Evolutionary conservation across 768 basidiomycete species (phyloP), one percentile per base, ranked within the genome.

Genomic region (Harrya chromipes): DNA sequence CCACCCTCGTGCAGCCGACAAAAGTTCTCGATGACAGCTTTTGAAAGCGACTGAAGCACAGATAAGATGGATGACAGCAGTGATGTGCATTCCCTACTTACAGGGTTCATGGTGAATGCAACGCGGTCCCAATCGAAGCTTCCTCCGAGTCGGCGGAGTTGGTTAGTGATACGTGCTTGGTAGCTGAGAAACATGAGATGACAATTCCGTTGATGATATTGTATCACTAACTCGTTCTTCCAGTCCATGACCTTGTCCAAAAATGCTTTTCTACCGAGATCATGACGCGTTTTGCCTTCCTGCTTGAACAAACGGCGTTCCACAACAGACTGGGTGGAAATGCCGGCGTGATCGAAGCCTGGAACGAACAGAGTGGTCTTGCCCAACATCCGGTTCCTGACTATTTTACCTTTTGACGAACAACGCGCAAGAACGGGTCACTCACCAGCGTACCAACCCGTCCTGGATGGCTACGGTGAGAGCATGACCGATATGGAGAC

Each of bases 301-400:
- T 80, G 68, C 71, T 95, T 99, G 74, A 81, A 87, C 29, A 98
- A 63, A 16, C 94, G 80, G 67, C 92, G 93, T 68, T 98, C 97
- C 1, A 98, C 95, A 14, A 99, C 95, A 39, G 90, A 90, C 70
- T 99, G 97, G 0, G 97, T 98, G 0, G 94, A 94, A 53, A 99
- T 98, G 49, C 95, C 94, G 0, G 97, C 97, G 61, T 99, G 97
- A 69, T 99, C 97, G 63, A 94, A 99, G 14, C 97, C 97, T 0
- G 97, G 97, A 2, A 48, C 81, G 62, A 87, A 98, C 1, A 98
- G 74, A 0, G 89, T 87, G 10, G 90, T 91, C 70, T 85, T 90
- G 2, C 95, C 95, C 35, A 87, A 72, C 97, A 98, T 99, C 29
- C 95, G 91, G 67, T 94, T 92, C 92, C 90, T 93, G 47, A 16